phyloP scores from a whole-genome alignment of 2,329 filamentous ascomycete species.

The Ceratocystiopsis minuta region DNA sequence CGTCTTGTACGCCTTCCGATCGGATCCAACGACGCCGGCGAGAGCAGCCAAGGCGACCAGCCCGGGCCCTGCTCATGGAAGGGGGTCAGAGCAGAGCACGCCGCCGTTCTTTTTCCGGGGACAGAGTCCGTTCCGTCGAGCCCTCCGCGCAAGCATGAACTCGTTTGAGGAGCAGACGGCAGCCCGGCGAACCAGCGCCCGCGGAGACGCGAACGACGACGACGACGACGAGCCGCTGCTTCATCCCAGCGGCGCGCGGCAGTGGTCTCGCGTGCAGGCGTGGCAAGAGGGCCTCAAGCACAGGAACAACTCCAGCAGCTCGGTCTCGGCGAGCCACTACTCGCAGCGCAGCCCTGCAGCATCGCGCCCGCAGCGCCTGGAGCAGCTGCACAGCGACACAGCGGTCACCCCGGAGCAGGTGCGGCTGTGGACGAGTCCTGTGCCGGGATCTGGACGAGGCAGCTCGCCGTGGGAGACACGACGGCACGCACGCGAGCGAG shows the following conservation, averaged over 20 bases:
- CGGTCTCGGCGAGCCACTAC: constrained; percentile 3
- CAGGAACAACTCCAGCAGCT: constrained; percentile 1
- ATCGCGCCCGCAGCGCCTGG: not conserved
- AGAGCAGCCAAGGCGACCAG: not conserved
- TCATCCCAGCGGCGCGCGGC: constrained; percentile 1
- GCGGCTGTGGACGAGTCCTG: constrained; percentile 3
- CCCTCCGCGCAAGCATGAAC: constrained; percentile 28
- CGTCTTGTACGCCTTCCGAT: constrained; percentile 5
- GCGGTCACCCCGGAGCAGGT: constrained; percentile 7
- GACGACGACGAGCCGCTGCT: constrained; percentile 7
- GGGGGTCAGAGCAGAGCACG: not conserved
- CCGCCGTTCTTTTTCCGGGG: constrained; percentile 30
- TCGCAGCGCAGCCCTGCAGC: not conserved
- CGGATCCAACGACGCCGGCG: constrained; percentile 5
- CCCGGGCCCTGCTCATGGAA: not conserved
- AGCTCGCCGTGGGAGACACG: too few species aligned
- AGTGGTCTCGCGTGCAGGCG: constrained; percentile 9
- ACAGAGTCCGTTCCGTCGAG: constrained; percentile 36
- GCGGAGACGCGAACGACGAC: not conserved
- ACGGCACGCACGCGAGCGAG: too few species aligned
- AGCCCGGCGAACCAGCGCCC: not conserved
- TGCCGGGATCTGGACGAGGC: not conserved
- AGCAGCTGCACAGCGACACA: constrained; percentile 4
- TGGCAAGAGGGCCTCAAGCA: constrained; percentile 7
- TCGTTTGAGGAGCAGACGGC: constrained; percentile 13